A percentile compares a stretch with the other conserved stretches of the same genome.
Evolutionary conservation across 2,329 filamentous ascomycete species (phyloP).

Genomic region (Leptographium flavum): DNA sequence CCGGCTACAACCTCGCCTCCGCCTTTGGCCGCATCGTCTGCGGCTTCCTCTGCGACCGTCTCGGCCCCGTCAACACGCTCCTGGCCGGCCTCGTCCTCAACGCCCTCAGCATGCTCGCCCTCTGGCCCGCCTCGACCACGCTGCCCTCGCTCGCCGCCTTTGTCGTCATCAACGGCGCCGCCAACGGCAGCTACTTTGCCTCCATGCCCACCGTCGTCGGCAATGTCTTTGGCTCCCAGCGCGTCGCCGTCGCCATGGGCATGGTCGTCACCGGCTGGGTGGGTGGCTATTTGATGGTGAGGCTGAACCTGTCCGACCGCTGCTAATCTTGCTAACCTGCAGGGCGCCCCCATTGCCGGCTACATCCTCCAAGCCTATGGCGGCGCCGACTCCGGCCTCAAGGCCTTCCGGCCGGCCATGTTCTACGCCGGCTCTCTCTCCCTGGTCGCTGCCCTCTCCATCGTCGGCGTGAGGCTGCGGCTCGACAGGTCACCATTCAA

Average conservation of each 20-base stretch:
- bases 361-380: conserved; percentile 42
- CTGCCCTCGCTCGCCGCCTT: conserved; percentile 40
- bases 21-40: conserved; percentile 40
- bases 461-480: conserved; percentile 27
- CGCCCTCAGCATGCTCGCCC: conserved; percentile 41
- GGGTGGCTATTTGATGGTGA: conserved; percentile 39
- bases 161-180: conserved; percentile 42
- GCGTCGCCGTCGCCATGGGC: conserved; percentile 41
- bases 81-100: conserved; percentile 35
- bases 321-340: conserved; percentile 9
- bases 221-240: conserved; percentile 40
- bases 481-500: conserved; percentile 15
- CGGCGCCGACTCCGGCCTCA: conserved; percentile 30
- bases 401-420: conserved; percentile 45
- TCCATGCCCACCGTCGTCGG: conserved; percentile 49
- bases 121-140: conserved; percentile 45
- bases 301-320: background rate
- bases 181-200: conserved; percentile 50
- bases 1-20: conserved; percentile 46
- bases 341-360: conserved; percentile 43
- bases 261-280: conserved; percentile 49
- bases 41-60: conserved; percentile 36
- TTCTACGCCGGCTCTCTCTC: conserved; percentile 44
- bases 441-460: conserved; percentile 26
- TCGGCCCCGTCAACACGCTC: conserved; percentile 42